A percentile compares a stretch with the other conserved stretches of the same genome.
phyloP scores from a whole-genome alignment of 129 eudicot species.

The Glebionis coronaria region DNA sequence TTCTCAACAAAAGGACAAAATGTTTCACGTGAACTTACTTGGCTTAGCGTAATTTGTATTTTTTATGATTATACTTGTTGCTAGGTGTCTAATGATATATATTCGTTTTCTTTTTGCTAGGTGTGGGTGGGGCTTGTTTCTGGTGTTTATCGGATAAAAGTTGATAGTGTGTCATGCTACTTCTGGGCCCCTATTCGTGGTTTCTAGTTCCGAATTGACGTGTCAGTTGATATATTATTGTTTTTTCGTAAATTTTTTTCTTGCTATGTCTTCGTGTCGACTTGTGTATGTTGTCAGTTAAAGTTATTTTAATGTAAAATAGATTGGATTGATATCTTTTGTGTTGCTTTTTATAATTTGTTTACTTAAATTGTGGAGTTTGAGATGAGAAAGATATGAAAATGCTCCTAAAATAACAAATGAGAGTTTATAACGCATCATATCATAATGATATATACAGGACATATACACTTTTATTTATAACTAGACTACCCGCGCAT shows the following conservation, averaged over 20 bases:
- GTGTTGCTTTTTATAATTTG: background rate
- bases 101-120: slow-evolving; percentile 3
- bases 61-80: background rate
- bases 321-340: background rate
- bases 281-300: background rate
- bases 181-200: background rate
- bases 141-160: background rate
- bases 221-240: background rate
- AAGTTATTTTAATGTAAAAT: background rate
- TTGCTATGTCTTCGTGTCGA: background rate
- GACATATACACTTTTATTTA: too few species aligned
- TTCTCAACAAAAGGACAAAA: too few species aligned
- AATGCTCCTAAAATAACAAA: too few species aligned
- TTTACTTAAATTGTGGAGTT: too few species aligned
- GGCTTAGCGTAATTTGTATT: background rate
- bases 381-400: too few species aligned
- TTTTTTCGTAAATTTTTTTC: background rate
- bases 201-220: background rate
- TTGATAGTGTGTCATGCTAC: background rate
- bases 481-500: too few species aligned
- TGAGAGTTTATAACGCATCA: too few species aligned
- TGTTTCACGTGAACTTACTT: too few species aligned
- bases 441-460: too few species aligned
- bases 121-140: slow-evolving; percentile 10
- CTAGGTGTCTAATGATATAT: too few species aligned